Base-by-base conservation (phyloP, 2,329 filamentous ascomycete species). In the Lizonia empirigonia region DNA sequence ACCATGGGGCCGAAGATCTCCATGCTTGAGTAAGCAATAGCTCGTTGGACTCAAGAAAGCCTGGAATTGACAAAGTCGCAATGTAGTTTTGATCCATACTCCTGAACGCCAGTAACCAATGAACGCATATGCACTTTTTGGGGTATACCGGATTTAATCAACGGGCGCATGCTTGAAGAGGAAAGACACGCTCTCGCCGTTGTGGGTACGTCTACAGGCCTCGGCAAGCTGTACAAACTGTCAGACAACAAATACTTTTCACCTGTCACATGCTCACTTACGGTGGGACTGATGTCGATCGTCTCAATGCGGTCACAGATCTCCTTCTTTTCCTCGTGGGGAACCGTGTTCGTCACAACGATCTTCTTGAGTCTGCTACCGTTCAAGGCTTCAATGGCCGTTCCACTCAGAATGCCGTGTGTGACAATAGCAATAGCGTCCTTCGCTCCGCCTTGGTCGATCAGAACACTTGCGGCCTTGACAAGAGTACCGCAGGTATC, bases 341-440 rank as follows among this genome's bases (percentile, higher is more conserved):
- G 88, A 10, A 93, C 89, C 1, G 89, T 96, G 76, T 97, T 96
- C 39, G 92, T 96, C 27, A 96, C 91, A 12, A 97, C 91, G 29
- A 97, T 78, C 64, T 88, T 86, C 62, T 84, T 85, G 60, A 96
- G 77, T 70, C 85, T 82, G 67, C 89, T 91, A 60, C 83, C 82
- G 74, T 96, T 96, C 66, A 96, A 74, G 66, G 87, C 91, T 65
- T 95, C 87, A 50, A 95, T 93, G 34, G 92, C 92, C 61, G 89
- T 90, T 41, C 91, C 92, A 58, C 87, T 91, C 42, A 97, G 78
- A 52, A 97, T 96, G 27, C 91, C 92, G 70, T 97, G 93, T 1
- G 93, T 97, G 51, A 97, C 94, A 60, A 97, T 95, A 19, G 94
- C 94, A 57, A 96, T 90, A 29, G 96, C 91, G 69, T 95, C 86